Evolutionary conservation across 192 early-diverging fungal species (phyloP), one percentile per base, ranked within the genome.

Genomic region (Backusella morwellensis): DNA sequence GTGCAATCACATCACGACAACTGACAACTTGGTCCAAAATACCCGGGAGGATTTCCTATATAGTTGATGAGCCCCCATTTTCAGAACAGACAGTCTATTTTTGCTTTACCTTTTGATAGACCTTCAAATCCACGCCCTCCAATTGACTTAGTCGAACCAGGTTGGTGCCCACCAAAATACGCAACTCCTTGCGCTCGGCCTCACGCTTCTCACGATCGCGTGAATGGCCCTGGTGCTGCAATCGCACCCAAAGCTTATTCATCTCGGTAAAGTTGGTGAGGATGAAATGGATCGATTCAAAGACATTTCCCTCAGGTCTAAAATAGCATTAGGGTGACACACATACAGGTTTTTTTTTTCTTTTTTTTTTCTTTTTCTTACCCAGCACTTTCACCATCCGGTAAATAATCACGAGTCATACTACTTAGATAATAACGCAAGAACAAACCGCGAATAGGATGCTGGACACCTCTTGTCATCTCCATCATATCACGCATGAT

Each of bases 201-300:
- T 99, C 98, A 35, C 98, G 87, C 81, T 95, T 95, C 82, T 98
- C 96, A 19, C 95, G 91, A 81, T 99, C 98, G 7, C 95, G 86
- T 63, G 92, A 94, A 78, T 95, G 91, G 17, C 98, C 98, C 83
- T 98, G 96, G 83, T 97, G 94, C 84, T 99, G 98, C 78, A 99
- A 81, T 0, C 98, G 93, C 3, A 99, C 98, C 98, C 98, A 99
- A 26, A 99, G 90, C 86, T 99, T 99, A 86, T 99, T 99, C 97
- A 98, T 99, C 86, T 99, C 98, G 38, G 96, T 94, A 86, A 99
- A 98, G 79, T 99, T 99, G 44, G 94, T 96, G 42, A 99, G 84
- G 73, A 95, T 97, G 78, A 99, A 99, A 47, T 94, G 90, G 77
- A 98, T 97, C 1, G 97, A 96, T 84, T 99, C 97, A 71, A 90